A percentile compares a stretch with the other conserved stretches of the same genome.
These are phyloP conservation scores for Moricandia arvensis DNA, from an alignment of 345 rosid species.

Conservation along the genomic window DNA sequence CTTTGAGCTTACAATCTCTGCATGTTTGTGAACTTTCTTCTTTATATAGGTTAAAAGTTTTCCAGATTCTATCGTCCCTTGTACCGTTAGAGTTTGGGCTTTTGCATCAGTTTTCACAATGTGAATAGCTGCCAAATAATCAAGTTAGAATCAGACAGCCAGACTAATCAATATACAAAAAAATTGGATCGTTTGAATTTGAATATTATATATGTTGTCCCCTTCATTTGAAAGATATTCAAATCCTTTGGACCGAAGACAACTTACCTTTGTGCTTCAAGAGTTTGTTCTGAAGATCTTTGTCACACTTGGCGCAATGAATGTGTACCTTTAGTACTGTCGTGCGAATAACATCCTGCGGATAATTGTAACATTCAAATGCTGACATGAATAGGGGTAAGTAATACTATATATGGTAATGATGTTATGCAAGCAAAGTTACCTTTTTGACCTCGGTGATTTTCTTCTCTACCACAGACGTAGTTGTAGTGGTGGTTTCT, in stretches of 20 bases:
- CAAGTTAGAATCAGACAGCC: constrained; percentile 5
- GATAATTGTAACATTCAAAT: not conserved
- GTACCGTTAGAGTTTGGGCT: constrained; percentile 63
- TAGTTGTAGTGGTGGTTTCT: constrained; percentile 26
- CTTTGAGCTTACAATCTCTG: constrained; percentile 56
- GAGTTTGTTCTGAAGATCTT: constrained; percentile 56
- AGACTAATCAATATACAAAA: not conserved
- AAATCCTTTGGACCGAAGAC: not conserved
- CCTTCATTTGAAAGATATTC: not conserved
- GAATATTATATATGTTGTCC: not conserved
- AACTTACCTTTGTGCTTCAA: constrained; percentile 59
- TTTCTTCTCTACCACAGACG: constrained; percentile 37
- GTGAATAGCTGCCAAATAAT: constrained; percentile 52
- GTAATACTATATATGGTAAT: not conserved
- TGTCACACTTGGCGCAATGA: constrained; percentile 74
- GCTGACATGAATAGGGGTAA: too few relatives aligned
- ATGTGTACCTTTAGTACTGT: constrained; percentile 61
- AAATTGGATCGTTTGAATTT: not conserved
- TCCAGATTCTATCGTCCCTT: constrained; percentile 62
- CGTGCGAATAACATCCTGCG: constrained; percentile 48
- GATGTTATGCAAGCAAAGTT: not conserved
- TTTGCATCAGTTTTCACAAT: constrained; percentile 62
- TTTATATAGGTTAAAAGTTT: constrained; percentile 50
- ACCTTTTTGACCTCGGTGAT: constrained; percentile 55
- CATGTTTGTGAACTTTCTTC: constrained; percentile 63